Evolutionary conservation across 495 filamentous ascomycete genomes (phyloP).

Genomic region (Annulohypoxylon moriforme): DNA sequence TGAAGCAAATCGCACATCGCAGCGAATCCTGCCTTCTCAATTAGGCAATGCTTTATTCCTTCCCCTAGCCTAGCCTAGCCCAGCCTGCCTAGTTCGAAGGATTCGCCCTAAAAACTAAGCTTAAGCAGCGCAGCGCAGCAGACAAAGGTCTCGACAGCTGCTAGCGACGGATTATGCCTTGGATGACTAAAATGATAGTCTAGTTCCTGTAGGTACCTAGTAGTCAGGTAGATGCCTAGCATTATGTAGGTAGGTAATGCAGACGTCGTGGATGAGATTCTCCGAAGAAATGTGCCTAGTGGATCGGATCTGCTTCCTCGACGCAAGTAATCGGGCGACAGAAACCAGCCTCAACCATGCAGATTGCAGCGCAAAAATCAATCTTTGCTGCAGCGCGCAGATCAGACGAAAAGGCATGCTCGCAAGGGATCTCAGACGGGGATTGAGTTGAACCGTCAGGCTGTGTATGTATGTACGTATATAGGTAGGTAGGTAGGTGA

Average conservation of each 20-base stretch:
- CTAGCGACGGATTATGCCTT: background rate
- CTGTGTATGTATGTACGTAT: background rate
- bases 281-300: background rate
- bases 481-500: background rate
- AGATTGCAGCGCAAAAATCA: background rate
- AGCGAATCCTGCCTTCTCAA: background rate
- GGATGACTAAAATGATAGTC: background rate
- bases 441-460: background rate
- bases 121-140: background rate
- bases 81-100: conserved; percentile 9
- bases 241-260: background rate
- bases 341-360: background rate
- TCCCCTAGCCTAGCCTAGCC: no score
- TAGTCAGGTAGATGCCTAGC: background rate
- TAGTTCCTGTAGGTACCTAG: background rate
- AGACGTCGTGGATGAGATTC: background rate
- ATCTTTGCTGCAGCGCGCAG: background rate
- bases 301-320: background rate
- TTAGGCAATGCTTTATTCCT: background rate
- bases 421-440: background rate
- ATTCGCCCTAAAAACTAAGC: background rate
- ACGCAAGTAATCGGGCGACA: background rate
- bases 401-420: background rate
- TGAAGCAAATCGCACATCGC: background rate
- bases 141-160: background rate